These are phyloP conservation scores for Chrysoporthe austroafricana DNA, from an alignment of 2,329 filamentous ascomycete species.

Conservation along the genomic window DNA sequence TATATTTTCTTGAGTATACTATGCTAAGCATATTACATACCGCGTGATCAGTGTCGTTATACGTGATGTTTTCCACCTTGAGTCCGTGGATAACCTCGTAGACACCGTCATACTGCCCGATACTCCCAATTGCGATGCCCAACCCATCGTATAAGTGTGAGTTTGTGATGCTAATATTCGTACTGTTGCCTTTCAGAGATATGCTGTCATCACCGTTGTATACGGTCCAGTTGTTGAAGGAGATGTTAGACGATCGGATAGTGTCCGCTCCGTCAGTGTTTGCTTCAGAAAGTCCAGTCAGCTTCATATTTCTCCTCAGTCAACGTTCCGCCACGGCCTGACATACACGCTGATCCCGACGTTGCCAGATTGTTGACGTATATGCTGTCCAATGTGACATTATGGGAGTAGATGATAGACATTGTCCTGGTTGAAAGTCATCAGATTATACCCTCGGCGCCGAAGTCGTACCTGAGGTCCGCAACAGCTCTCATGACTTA, in stretches of 20 bases:
- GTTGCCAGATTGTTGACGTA: slow-evolving; percentile 50
- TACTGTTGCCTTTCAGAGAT: slow-evolving; percentile 34
- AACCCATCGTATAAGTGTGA: slow-evolving; percentile 45
- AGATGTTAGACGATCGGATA: slow-evolving; percentile 33
- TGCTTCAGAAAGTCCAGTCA: slow-evolving; percentile 21
- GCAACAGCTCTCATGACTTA: slow-evolving; percentile 28
- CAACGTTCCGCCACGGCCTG: neutral
- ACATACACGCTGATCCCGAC: slow-evolving; percentile 30
- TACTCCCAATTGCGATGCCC: slow-evolving; percentile 51
- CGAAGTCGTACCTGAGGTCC: neutral
- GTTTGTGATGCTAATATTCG: slow-evolving; percentile 40
- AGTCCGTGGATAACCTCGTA: slow-evolving; percentile 50
- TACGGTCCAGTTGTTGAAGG: slow-evolving; percentile 36
- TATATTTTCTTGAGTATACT: no score
- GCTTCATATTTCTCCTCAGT: neutral
- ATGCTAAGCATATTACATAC: slow-evolving; percentile 25
- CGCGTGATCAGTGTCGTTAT: slow-evolving; percentile 43
- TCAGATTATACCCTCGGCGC: neutral
- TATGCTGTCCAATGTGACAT: slow-evolving; percentile 48
- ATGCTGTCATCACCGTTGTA: slow-evolving; percentile 34
- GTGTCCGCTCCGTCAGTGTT: slow-evolving; percentile 42
- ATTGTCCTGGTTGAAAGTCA: slow-evolving; percentile 38
- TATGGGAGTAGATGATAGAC: slow-evolving; percentile 48
- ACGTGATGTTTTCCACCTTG: slow-evolving; percentile 43
- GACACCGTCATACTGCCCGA: slow-evolving; percentile 50